phyloP scores from a whole-genome alignment of 2,329 filamentous ascomycete species.

The Periconia sp. region DNA sequence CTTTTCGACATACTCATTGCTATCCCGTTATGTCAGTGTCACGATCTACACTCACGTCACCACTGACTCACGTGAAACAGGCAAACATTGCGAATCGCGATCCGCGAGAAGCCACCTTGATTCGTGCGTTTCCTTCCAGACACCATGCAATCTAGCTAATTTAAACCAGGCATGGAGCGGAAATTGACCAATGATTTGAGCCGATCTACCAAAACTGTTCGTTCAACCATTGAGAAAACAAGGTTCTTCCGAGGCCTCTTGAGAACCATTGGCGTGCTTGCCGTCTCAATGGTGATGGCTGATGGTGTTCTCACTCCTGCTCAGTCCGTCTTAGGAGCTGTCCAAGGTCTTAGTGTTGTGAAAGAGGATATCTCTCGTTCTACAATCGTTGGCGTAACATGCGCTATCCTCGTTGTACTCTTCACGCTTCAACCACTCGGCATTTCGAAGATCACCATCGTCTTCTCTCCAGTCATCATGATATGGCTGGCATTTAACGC shows the following conservation, averaged over 20 bases:
- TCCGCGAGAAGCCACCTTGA: conserved; percentile 56
- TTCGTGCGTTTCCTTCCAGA: conserved; percentile 40
- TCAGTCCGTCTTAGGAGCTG: conserved; percentile 69
- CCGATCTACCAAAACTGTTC: conserved; percentile 54
- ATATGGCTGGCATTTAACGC: conserved; percentile 68
- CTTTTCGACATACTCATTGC: conserved; percentile 66
- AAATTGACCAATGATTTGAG: conserved; percentile 60
- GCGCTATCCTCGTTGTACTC: conserved; percentile 64
- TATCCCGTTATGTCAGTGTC: conserved; percentile 63
- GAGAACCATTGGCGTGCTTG: conserved; percentile 65
- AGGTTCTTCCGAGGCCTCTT: conserved; percentile 54
- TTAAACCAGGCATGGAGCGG: conserved; percentile 54
- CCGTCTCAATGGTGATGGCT: conserved; percentile 68
- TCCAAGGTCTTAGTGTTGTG: conserved; percentile 64
- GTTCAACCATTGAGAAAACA: conserved; percentile 61
- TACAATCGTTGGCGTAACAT: conserved; percentile 65
- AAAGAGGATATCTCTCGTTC: conserved; percentile 57
- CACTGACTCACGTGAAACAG: conserved; percentile 57
- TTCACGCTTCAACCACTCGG: conserved; percentile 68
- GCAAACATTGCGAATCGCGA: conserved; percentile 63
- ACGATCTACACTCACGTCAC: conserved; percentile 60
- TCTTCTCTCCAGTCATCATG: conserved; percentile 68
- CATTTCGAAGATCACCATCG: conserved; percentile 59
- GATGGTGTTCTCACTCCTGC: conserved; percentile 70
- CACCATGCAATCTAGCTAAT: conserved; percentile 8